Base-by-base conservation (phyloP, 2,329 filamentous ascomycete genomes). In the Phyllosticta citriasiana region DNA sequence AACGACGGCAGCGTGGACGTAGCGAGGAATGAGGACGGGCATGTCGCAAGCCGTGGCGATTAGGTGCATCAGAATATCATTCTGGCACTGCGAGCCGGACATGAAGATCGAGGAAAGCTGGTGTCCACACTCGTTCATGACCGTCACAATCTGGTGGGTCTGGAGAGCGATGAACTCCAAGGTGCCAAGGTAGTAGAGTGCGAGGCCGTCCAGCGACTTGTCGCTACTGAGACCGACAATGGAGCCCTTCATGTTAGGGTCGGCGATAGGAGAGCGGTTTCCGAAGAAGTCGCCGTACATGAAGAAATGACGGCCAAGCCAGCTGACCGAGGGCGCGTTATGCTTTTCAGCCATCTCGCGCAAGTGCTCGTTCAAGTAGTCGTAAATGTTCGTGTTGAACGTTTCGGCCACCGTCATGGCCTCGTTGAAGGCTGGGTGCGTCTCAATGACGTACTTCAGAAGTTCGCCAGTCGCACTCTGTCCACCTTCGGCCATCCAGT, bases 81-180 rank as follows among this genome's bases (percentile, higher is more conserved):
- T 99, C 76, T 97, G 92, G 79, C 94, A 99, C 74, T 97, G 94
- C 10, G 90, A 95, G 64, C 94, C 94, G 4, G 91, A 96, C 94
- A 99, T 97, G 84, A 97, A 99, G 76, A 99, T 96, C 65, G 88
- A 93, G 57, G 82, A 86, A 73, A 99, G 92, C 67, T 83, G 80
- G 77, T 99, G 94, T 9, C 94, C 94, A 1, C 91, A 81, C 55
- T 83, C 79, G 80, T 97, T 99, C 92, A 99, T 97, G 40, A 88
- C 84, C 69, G 95, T 88, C 65, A 99, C 83, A 69, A 99, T 99
- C 75, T 99, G 94, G 62, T 89, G 87, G 0, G 94, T 99, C 76
- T 99, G 94, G 74, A 97, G 84, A 30, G 94, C 92, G 69, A 99
- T 97, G 76, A 97, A 97, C 77, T 99, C 94, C 84, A 99, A 91